Evolutionary conservation across 2,329 filamentous ascomycete genomes (phyloP), one percentile per base, ranked within the genome.

Genomic region (Cercospora sp.): DNA sequence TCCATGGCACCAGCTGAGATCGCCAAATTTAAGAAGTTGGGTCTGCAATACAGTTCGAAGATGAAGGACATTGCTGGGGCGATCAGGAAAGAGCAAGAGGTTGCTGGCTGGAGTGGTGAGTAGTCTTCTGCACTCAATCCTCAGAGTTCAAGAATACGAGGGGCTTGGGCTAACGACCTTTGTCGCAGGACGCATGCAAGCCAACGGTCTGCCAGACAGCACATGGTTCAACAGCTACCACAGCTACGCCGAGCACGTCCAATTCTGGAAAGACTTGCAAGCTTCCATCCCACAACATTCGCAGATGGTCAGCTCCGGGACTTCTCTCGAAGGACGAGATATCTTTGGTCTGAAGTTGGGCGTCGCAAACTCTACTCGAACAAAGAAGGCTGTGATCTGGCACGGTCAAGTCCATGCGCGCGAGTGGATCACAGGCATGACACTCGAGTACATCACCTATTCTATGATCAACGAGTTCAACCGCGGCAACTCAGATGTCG

Each of bases 391-490:
- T 18, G 77, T 87, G 53, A 80, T 88, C 53, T 83, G 85, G 74
- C 86, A 89, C 74, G 84, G 83, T 12, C 88, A 84, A 26, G 85
- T 87, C 12, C 87, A 89, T 74, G 85, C 86, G 8, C 81, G 87
- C 53, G 87, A 89, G 75, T 89, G 87, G 87, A 86, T 89, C 63
- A 82, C 82, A 5, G 82, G 84, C 10, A 85, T 86, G 79, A 65
- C 60, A 55, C 37, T 82, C 49, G 86, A 88, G 74, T 88, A 87
- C 74, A 77, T 87, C 16, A 81, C 83, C 9, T 83, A 82, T 69
- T 77, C 81, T 18, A 79, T 89, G 34, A 77, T 88, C 18, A 79
- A 79, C 40, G 81, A 82, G 61, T 86, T 86, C 72, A 74, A 74
- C 34, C 76, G 77, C 18, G 72, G 67, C 18, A 71, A 78, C n/a